Conservation (phyloP, 164 flowering plant genomes). For the Magnolia kwangsiensis region DNA sequence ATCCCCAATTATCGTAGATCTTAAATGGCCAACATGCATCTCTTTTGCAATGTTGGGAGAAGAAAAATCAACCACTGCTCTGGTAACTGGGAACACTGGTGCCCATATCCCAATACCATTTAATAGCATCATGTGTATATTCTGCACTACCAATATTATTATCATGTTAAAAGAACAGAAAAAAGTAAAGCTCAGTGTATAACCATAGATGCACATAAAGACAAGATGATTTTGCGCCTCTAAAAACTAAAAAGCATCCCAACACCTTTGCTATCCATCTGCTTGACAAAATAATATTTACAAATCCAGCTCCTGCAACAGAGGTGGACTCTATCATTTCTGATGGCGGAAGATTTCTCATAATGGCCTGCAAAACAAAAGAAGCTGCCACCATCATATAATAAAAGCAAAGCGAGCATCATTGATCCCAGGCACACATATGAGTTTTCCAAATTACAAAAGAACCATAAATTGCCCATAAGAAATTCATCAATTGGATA, state of each 20-base stretch:
- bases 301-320: constrained; percentile 94
- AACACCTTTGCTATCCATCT: constrained; percentile 88
- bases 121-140: constrained; percentile 72
- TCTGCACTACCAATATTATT: constrained; percentile 40
- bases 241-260: neutral
- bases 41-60: constrained; percentile 98
- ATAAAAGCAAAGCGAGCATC: neutral
- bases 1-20: constrained; percentile 96
- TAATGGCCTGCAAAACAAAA: constrained; percentile 53
- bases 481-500: neutral
- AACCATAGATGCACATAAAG: neutral
- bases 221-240: neutral
- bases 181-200: neutral
- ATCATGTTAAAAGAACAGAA: neutral
- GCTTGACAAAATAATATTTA: constrained; percentile 64
- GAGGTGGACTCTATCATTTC: constrained; percentile 75
- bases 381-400: neutral
- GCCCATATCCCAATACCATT: constrained; percentile 83
- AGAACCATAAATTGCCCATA: neutral
- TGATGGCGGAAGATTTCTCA: constrained; percentile 65
- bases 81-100: constrained; percentile 57
- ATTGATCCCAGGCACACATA: neutral
- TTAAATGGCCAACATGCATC: constrained; percentile 97
- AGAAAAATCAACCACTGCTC: constrained; percentile 91
- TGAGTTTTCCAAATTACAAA: neutral